Evolutionary conservation across 2,329 filamentous ascomycete genomes (phyloP), one percentile per base, ranked within the genome.

Genomic region (Pseudogymnoascus sp.): DNA sequence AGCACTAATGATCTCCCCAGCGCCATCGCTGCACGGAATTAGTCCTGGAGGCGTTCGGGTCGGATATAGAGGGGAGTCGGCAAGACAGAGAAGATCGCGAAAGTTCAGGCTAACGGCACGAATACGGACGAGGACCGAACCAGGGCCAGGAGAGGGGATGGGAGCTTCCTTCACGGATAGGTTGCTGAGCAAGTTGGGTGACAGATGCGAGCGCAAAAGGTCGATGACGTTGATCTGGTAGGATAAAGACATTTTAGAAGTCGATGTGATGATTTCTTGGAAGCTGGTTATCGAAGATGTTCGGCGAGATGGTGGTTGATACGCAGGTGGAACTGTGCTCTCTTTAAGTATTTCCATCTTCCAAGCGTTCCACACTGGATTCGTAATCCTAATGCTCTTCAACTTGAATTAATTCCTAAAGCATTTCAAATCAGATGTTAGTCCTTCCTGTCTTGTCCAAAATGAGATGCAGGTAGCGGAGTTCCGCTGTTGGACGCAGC

Each of bases 121-220:
- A n/a, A 73, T 70, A 53, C 69, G 70, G 10, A 72, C 70, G 3
- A 73, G 66, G 2, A 73, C 71, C 62, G 88, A 83, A 1, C 79
- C 78, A 1, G 78, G 74, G 16, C 78, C 77, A 0, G 82, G 80
- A 0, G 70, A 66, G 0, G 82, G 82, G 64, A 84, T 74, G 2
- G 79, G 72, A 3, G 71, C 77, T 37, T 80, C 76, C 1, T 72
- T 71, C 26, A 78, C 71, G 59, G 73, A 71, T 28, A 87, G 76
- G 65, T 82, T 81, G 60, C 84, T 81, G 22, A 87, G 69, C 40
- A 43, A 46, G 41, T 46, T 46, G 19, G 22, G 41, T 7, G 41
- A 46, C 26, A 46, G 22, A 46, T 46, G 41, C 1, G 41, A 46
- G 8, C 26, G 41, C 22, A 24, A 46, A 46, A 19, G 19, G 22